Conservation (phyloP, 257 asterid genomes). For the Rauvolfia tetraphylla region DNA sequence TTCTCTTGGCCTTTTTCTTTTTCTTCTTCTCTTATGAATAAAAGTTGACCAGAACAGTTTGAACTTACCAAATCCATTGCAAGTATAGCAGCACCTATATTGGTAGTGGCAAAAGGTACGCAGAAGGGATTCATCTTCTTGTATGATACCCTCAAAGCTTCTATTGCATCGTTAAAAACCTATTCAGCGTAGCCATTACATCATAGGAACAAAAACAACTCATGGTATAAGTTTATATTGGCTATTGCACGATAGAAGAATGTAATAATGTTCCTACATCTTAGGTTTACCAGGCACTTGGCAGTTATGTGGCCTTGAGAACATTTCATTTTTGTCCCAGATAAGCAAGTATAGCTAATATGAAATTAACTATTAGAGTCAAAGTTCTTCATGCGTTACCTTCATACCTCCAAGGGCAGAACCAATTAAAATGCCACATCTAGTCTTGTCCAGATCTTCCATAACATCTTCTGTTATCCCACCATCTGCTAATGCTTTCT, state of each 20-base stretch:
- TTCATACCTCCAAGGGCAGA: slow-evolving; percentile 50
- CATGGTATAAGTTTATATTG: background rate
- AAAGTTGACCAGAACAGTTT: background rate
- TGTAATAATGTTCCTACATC: background rate
- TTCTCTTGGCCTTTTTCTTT: too few relatives aligned
- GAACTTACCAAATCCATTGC: slow-evolving; percentile 42
- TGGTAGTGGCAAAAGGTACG: slow-evolving; percentile 45
- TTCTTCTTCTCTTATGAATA: background rate
- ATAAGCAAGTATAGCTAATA: background rate
- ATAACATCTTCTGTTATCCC: slow-evolving; percentile 35
- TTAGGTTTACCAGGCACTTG: background rate
- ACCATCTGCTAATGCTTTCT: slow-evolving; percentile 47
- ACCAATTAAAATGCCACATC: slow-evolving; percentile 47
- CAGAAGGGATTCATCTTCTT: slow-evolving; percentile 51
- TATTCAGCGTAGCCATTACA: slow-evolving; percentile 16
- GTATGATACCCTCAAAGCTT: slow-evolving; percentile 41
- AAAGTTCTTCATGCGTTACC: slow-evolving; percentile 20
- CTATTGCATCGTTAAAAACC: slow-evolving; percentile 43
- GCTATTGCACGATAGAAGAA: background rate
- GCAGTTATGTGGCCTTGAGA: background rate
- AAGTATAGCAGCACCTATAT: slow-evolving; percentile 47
- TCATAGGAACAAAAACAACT: slow-evolving; percentile 5
- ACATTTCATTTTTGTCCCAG: background rate
- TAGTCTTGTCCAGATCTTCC: slow-evolving; percentile 34
- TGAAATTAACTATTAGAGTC: background rate